Evolutionary conservation across 192 early-diverging fungal genomes (phyloP), one percentile per base, ranked within the genome.

Genomic region (Coemansia sp.): DNA sequence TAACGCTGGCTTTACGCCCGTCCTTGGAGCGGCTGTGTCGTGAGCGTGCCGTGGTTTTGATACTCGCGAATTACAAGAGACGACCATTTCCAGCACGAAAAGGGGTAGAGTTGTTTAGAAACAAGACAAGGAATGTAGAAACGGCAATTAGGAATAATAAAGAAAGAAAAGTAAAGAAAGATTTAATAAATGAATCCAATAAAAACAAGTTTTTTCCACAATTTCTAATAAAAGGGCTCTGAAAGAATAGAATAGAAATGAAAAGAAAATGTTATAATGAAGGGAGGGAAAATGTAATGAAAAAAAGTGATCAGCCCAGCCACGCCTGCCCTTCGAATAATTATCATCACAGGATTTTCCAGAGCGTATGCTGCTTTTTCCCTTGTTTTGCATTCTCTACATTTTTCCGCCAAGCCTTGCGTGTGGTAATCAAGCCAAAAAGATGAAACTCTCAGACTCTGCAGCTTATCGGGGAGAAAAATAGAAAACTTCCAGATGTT

Each of bases 101-200:
- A 32, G 32, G 32, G 32, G 32, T 32, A 32, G 32, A 32, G 2
- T 32, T 32, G 4, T 32, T 32, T 32, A 45, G 44, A 15, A 15
- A 45, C 3, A 19, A 26, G 11, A 54, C 10, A 23, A 54, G 26
- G 52, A 26, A 45, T 45, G 26, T 57, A 15, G 15, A 42, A 38
- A 42, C 53, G 37, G 1, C 32, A 8, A 56, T 56, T 54, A 65
- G 54, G 18, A 19, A 53, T 56, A 50, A 15, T 3, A 19, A 41
- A 19, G 15, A 26, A 2, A 50, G 41, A 39, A 41, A 56, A n/a
- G 11, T 21, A 40, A 12, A 32, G 21, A 44, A 56, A 23, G 57
- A 63, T 12, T 48, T 54, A 63, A 70, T 11, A 69, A 69, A 50
- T 43, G 5, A 48, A 58, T 45, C 12, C 9, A 13, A 44, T 52